Evolutionary conservation across 768 basidiomycete genomes (phyloP).

Genomic region (Psilocybe subaeruginosa): DNA sequence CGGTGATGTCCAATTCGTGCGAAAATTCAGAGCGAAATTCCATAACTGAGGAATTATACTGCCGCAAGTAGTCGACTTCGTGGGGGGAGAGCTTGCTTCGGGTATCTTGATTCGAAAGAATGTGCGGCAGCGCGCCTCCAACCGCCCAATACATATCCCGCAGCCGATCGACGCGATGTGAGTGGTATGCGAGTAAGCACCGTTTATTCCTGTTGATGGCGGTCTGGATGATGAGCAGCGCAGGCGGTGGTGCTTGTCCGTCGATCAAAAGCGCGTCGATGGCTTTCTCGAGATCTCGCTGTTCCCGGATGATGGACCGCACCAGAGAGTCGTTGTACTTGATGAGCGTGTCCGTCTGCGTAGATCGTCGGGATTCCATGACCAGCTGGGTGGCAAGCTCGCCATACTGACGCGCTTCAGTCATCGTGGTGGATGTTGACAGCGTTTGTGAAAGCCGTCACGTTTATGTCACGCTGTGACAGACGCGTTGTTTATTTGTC

Average conservation of each 20-base stretch:
- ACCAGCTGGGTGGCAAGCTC: conserved; percentile 90
- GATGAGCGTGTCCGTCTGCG: conserved; percentile 78
- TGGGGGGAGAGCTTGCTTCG: conserved; percentile 61
- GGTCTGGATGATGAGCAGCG: conserved; percentile 85
- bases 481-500: conserved; percentile 24
- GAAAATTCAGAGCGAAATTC: conserved; percentile 85
- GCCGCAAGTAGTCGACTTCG: conserved; percentile 72
- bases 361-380: conserved; percentile 84
- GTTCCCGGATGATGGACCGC: conserved; percentile 85
- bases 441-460: conserved; percentile 11
- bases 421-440: conserved; percentile 35
- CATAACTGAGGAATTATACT: conserved; percentile 81
- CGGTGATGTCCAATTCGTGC: conserved; percentile 86
- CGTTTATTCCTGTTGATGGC: conserved; percentile 92
- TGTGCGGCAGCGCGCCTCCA: conserved; percentile 84
- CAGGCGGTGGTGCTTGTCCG: conserved; percentile 53
- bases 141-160: conserved; percentile 89
- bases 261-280: conserved; percentile 40
- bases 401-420: conserved; percentile 69
- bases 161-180: conserved; percentile 82
- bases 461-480: conserved; percentile 15
- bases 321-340: conserved; percentile 94
- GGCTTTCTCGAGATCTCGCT: conserved; percentile 80
- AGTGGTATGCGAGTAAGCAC: conserved; percentile 93
- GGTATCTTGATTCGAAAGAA: conserved; percentile 69